Percentiles rank a stretch among this genome's conserved stretches.
These are phyloP conservation scores for Oldenlandia corymbosa DNA, from an alignment of 257 asterid species.

Conservation along the genomic window DNA sequence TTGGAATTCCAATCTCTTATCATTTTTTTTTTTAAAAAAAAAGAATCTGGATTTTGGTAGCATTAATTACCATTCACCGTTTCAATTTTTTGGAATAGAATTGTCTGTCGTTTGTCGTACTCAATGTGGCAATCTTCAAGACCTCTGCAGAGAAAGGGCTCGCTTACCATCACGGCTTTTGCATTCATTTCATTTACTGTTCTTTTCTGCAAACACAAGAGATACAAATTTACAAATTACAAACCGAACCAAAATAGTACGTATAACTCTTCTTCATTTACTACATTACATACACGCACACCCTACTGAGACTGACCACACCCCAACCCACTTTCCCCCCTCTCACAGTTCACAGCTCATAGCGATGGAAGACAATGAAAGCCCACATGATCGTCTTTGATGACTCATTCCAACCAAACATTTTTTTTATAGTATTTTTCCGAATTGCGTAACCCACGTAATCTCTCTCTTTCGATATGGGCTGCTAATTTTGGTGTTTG, in stretches of 20 bases:
- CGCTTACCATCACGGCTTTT: constrained; percentile 30
- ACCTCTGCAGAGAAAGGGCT: constrained; percentile 23
- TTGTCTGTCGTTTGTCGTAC: no score
- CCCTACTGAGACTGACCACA: no score
- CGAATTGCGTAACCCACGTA: neutral
- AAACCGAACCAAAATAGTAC: constrained; percentile 2
- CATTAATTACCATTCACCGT: neutral
- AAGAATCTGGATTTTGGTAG: no score
- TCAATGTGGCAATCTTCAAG: constrained; percentile 16
- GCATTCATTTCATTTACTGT: constrained; percentile 37
- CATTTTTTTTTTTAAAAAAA: no score
- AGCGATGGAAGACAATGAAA: constrained; percentile 17
- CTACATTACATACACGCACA: constrained; percentile 6
- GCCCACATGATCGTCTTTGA: constrained; percentile 31
- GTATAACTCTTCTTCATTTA: constrained; percentile 21
- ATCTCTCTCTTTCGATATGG: constrained; percentile 27
- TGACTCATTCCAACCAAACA: constrained; percentile 16
- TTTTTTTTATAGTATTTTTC: constrained; percentile 1
- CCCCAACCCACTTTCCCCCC: neutral
- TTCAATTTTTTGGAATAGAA: neutral
- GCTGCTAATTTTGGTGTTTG: neutral
- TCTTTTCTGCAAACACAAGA: constrained; percentile 17
- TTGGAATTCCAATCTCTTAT: no score
- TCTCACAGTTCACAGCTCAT: constrained; percentile 7
- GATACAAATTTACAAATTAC: constrained; percentile 10